Percentiles rank a stretch among this genome's conserved stretches.
phyloP scores from a whole-genome alignment of 306 rosid species.

The Gleditsia sinensis region DNA sequence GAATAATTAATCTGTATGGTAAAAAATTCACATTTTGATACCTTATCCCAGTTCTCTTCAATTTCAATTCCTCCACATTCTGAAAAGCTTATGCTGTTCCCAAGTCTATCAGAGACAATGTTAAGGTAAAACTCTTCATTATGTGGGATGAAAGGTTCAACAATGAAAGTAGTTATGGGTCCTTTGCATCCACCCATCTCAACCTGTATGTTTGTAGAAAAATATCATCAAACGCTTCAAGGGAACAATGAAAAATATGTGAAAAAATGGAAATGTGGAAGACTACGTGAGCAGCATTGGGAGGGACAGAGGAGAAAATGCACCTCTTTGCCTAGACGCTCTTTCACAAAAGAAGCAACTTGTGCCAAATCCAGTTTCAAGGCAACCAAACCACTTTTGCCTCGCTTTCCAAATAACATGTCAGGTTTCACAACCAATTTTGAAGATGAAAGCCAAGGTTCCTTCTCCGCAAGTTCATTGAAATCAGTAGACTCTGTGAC shows the following conservation, averaged over 20 bases:
- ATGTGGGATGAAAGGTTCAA: slow-evolving; percentile 93
- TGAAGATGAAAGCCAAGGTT: slow-evolving; percentile 90
- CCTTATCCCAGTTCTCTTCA: slow-evolving; percentile 99
- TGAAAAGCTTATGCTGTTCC: slow-evolving; percentile 83
- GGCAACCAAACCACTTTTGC: slow-evolving; percentile 96
- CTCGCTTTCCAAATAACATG: slow-evolving; percentile 98
- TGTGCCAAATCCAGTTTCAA: slow-evolving; percentile 80
- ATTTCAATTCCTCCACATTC: slow-evolving; percentile 98
- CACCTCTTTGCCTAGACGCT: slow-evolving; percentile 93
- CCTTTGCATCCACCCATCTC: slow-evolving; percentile 94
- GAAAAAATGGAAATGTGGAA: neutral
- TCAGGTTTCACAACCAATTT: slow-evolving; percentile 95
- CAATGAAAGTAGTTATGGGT: slow-evolving; percentile 95
- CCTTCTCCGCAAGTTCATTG: slow-evolving; percentile 71
- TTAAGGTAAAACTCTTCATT: slow-evolving; percentile 86
- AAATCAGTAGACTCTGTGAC: slow-evolving; percentile 77
- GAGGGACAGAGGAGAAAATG: neutral
- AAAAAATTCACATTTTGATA: slow-evolving; percentile 19
- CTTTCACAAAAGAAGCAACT: slow-evolving; percentile 78
- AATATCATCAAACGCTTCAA: slow-evolving; percentile 18
- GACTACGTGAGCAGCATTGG: neutral
- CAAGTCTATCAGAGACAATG: slow-evolving; percentile 88
- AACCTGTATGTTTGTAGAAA: slow-evolving; percentile 48
- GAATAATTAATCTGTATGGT: neutral
- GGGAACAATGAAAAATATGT: neutral